Base-by-base conservation (phyloP, 1,284 basidiomycete species). In the Ceratobasidium sp. region DNA sequence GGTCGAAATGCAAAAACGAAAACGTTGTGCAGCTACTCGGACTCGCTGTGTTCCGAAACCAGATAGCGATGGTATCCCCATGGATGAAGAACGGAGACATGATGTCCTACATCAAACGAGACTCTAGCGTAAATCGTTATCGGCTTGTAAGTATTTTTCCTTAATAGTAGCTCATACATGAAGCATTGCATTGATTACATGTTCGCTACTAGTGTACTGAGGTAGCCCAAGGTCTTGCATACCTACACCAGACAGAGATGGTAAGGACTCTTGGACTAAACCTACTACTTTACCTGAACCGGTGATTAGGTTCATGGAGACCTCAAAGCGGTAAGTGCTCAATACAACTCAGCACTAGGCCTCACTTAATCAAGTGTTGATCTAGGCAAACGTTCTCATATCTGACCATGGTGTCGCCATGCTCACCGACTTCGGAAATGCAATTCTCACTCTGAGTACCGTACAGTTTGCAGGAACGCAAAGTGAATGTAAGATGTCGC, bases 1-100 rank as follows among this genome's bases (percentile, higher is more conserved):
- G 63, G 63, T 66, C 63, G 18, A 42, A 46, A 46, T 66, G 63
- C 63, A 46, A 66, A 9, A 40, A 66, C 20, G 39, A 66, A 3
- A 66, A 66, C 12, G 23, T 66, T 20, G 12, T 66, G 23, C 2
- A 66, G 33, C 9, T 66, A 20, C 42, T 66, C 42, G 63, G 63
- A 40, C 39, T 66, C 2, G 63, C 63, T 3, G 18, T 61, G 6
- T 49, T 49, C 7, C 46, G 7, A 49, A 49, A 9, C 18, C 46
- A 49, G 9, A 49, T 49, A 10, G 18, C 46, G 12, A 49, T 49
- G 46, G 46, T 49, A 7, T 49, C 46, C 3, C 46, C 46, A 2
- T 49, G 46, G 46, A 49, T 49, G 46, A 49, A 49, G 2, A 49
- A 49, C 18, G 46, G 46, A 9, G 18, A 49, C 46, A 15, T 61